phyloP scores from a whole-genome alignment of 495 filamentous ascomycete genomes.

The Trichocladium uniseriatum region DNA sequence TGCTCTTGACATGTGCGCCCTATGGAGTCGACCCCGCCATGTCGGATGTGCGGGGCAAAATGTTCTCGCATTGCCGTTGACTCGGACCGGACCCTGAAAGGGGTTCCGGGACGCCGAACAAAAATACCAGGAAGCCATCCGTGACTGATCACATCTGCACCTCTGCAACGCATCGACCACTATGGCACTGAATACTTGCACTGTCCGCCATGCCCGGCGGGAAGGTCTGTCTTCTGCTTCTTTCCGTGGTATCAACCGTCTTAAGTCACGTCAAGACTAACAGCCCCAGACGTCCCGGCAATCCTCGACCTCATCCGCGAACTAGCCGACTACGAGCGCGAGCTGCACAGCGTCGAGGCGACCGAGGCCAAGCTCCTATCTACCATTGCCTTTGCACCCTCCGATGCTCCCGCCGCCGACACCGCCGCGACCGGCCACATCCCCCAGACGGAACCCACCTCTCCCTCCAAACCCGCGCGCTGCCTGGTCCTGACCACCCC shows the following conservation, averaged over 20 bases:
- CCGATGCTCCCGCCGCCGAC: constrained; percentile 28
- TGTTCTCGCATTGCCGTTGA: not conserved
- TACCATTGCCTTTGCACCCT: constrained; percentile 70
- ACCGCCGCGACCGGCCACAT: constrained; percentile 20
- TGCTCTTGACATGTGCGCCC: no score
- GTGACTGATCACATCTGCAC: no score
- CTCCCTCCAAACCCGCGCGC: constrained; percentile 34
- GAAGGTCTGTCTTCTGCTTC: constrained; percentile 21
- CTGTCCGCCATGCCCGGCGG: constrained; percentile 27
- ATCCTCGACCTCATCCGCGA: constrained; percentile 82
- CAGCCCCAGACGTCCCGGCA: constrained; percentile 57
- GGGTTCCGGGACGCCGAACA: not conserved
- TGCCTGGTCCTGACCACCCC: constrained; percentile 40
- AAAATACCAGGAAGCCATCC: not conserved
- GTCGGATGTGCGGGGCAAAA: not conserved
- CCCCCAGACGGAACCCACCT: constrained; percentile 34
- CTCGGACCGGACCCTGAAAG: no score
- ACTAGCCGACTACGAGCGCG: constrained; percentile 78
- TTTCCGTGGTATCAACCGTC: no score
- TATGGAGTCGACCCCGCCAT: constrained; percentile 1
- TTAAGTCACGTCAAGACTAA: not conserved
- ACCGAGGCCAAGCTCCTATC: constrained; percentile 60
- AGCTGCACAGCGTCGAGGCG: constrained; percentile 65
- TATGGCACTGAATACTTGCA: constrained; percentile 14
- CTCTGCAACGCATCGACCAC: no score